A percentile compares a stretch with the other conserved stretches of the same genome.
phyloP scores from a whole-genome alignment of 345 rosid species.

The Euphorbia lathyris region DNA sequence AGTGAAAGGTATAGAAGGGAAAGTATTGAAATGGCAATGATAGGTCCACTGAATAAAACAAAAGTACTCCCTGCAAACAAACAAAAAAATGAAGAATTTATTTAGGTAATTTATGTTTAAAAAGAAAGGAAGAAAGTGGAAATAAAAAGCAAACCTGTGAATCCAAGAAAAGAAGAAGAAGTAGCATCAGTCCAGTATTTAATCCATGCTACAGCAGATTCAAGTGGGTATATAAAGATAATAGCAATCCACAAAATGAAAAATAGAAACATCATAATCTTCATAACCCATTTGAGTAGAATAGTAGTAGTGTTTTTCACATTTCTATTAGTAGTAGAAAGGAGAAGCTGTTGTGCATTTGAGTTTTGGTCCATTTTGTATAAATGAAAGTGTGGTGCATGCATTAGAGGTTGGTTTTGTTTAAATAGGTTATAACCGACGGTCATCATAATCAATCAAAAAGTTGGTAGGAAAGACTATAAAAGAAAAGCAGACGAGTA shows the following conservation, averaged over 20 bases:
- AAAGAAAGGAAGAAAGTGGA: not conserved
- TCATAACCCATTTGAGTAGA: conserved; percentile 23
- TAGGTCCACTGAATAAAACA: conserved; percentile 24
- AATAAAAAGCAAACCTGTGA: conserved; percentile 13
- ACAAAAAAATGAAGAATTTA: not conserved
- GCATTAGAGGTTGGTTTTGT: too few relatives aligned
- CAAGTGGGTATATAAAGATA: conserved; percentile 21
- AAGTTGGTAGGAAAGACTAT: too few relatives aligned
- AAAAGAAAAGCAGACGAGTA: too few relatives aligned
- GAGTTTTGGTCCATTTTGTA: too few relatives aligned
- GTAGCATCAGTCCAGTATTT: conserved; percentile 9
- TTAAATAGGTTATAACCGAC: too few relatives aligned
- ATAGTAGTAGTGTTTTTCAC: too few relatives aligned
- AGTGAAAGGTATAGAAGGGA: conserved; percentile 24
- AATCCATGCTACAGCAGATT: conserved; percentile 6
- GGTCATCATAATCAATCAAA: too few relatives aligned
- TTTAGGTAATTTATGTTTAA: not conserved
- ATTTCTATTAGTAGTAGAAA: too few relatives aligned
- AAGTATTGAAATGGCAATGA: conserved; percentile 25
- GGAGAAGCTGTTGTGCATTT: too few relatives aligned
- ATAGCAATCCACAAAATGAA: conserved; percentile 27
- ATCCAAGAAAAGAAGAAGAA: conserved; percentile 22
- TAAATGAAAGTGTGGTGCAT: too few relatives aligned
- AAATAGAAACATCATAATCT: conserved; percentile 18
- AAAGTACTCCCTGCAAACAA: conserved; percentile 22